These are phyloP conservation scores for Colletotrichum sp. DNA, from an alignment of 2,329 filamentous ascomycete species.

Conservation along the genomic window DNA sequence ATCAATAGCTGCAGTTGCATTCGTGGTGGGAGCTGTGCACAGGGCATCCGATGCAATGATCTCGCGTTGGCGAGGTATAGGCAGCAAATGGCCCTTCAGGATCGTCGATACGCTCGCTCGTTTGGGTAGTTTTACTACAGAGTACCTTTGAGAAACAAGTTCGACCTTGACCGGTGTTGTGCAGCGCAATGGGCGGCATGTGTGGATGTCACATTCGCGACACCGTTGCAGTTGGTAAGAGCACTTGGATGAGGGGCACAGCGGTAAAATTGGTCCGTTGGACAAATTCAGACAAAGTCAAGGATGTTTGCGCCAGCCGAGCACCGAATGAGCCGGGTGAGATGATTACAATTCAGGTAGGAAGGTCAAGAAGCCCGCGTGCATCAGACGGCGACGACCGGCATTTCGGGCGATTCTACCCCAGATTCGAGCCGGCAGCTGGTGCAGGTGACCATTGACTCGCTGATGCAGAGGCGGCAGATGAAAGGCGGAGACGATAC, in stretches of 20 bases:
- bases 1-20: background rate
- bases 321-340: background rate
- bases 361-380: background rate
- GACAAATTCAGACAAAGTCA: background rate
- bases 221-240: background rate
- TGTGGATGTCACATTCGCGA: background rate
- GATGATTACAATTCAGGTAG: background rate
- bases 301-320: background rate
- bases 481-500: slow-evolving; percentile 1
- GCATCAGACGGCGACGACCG: background rate
- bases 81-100: background rate
- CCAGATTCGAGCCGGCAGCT: slow-evolving; percentile 8
- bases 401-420: slow-evolving; percentile 2
- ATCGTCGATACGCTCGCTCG: background rate
- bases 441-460: slow-evolving; percentile 5
- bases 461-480: slow-evolving; percentile 1
- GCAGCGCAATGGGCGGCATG: background rate
- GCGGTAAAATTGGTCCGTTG: background rate
- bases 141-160: background rate
- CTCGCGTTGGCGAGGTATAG: background rate
- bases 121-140: background rate
- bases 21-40: background rate
- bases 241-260: background rate
- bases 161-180: background rate
- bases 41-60: background rate